Percentiles rank a stretch among this genome's conserved stretches.
Conservation (phyloP, 257 asterid genomes). For the Solanum lignicaule region DNA sequence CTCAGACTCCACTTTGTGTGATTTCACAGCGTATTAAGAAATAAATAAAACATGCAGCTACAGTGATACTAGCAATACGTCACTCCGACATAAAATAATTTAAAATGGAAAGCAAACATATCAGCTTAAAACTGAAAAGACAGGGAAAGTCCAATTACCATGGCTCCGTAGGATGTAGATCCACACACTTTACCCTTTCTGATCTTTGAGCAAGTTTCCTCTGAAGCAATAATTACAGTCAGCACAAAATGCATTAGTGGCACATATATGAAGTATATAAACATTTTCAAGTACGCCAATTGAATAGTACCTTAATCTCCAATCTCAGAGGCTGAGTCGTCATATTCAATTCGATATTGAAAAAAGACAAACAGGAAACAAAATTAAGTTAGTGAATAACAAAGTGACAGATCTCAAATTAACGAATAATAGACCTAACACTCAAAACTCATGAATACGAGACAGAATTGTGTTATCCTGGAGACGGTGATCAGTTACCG, state of each 20-base stretch:
- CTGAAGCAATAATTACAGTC: conserved; percentile 21
- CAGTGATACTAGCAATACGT: background rate
- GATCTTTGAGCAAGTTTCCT: conserved; percentile 44
- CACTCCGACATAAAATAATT: background rate
- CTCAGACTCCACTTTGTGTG: background rate
- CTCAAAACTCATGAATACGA: background rate
- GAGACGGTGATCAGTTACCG: background rate
- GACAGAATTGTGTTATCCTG: background rate
- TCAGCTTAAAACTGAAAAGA: background rate
- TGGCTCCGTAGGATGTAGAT: conserved; percentile 46
- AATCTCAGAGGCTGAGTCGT: conserved; percentile 33
- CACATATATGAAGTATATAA: background rate
- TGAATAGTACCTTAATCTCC: conserved; percentile 32
- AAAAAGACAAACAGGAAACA: background rate
- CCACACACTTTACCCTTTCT: conserved; percentile 39
- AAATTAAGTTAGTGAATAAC: background rate
- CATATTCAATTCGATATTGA: background rate
- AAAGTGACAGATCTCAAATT: conserved; percentile 18
- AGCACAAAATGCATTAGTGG: background rate
- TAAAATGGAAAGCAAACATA: background rate
- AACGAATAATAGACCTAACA: background rate
- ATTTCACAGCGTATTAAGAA: background rate
- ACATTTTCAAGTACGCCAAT: background rate
- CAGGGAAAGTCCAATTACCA: conserved; percentile 14
- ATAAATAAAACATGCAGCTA: background rate